phyloP scores from a whole-genome alignment of 768 basidiomycete genomes.

The Lenzites betulinus region DNA sequence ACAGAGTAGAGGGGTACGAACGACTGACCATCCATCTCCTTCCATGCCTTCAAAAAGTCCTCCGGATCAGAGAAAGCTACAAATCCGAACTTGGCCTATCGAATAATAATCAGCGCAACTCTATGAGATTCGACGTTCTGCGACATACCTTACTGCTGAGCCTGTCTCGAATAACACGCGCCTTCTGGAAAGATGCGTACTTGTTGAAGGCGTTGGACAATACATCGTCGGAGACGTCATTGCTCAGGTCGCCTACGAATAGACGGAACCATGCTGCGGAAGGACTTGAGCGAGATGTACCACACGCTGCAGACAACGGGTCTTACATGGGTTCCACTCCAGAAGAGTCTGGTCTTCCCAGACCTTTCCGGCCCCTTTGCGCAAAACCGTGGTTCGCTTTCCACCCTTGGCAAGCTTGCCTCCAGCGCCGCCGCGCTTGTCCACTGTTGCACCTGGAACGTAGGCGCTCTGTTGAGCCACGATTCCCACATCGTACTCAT shows the following conservation, averaged over 20 bases:
- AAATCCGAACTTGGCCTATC: constrained; percentile 93
- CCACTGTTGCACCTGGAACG: constrained; percentile 88
- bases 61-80: constrained; percentile 98
- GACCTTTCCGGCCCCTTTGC: constrained; percentile 94
- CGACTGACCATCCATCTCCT: constrained; percentile 94
- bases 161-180: constrained; percentile 92
- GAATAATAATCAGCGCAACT: constrained; percentile 10
- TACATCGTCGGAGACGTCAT: constrained; percentile 96
- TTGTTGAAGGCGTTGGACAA: constrained; percentile 91
- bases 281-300: neutral
- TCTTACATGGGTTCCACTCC: constrained; percentile 95
- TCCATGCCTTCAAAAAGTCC: constrained; percentile 98
- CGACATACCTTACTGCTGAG: constrained; percentile 82
- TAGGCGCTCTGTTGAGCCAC: constrained; percentile 91
- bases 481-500: constrained; percentile 91
- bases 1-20: neutral
- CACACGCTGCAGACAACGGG: neutral
- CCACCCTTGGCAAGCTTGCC: constrained; percentile 88
- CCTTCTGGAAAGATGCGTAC: constrained; percentile 92
- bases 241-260: constrained; percentile 97
- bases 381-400: constrained; percentile 89
- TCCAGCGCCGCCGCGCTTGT: constrained; percentile 83
- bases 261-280: constrained; percentile 90
- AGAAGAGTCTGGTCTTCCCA: constrained; percentile 98
- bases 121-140: neutral